Evolutionary conservation across 768 basidiomycete species (phyloP).

Genomic region (Trametes cingulata): DNA sequence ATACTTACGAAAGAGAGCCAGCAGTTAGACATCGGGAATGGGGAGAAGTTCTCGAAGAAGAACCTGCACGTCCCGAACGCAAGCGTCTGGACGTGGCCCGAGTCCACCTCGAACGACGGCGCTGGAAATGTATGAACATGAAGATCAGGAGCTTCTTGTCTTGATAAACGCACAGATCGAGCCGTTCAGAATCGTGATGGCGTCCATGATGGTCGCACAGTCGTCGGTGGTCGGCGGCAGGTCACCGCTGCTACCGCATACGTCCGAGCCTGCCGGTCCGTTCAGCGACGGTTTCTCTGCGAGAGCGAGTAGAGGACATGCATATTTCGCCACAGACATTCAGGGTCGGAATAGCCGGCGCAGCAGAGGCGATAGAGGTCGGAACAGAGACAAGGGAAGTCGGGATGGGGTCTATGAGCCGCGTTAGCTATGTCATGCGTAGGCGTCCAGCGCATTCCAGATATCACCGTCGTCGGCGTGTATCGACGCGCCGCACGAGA

Average conservation of each 20-base stretch:
- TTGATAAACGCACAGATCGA: slow-evolving; percentile 8
- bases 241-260: slow-evolving; percentile 15
- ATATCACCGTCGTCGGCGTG: slow-evolving; percentile 1
- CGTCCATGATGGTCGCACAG: slow-evolving; percentile 19
- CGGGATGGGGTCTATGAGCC: not conserved
- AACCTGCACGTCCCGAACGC: slow-evolving; percentile 27
- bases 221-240: slow-evolving; percentile 22
- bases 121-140: not conserved
- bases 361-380: not conserved
- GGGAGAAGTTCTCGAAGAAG: slow-evolving; percentile 28
- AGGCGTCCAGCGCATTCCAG: too few species aligned
- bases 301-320: not conserved
- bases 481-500: slow-evolving; percentile 7
- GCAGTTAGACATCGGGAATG: slow-evolving; percentile 17
- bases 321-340: slow-evolving; percentile 23
- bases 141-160: not conserved
- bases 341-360: not conserved
- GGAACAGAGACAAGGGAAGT: not conserved
- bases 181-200: slow-evolving; percentile 22
- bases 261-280: slow-evolving; percentile 11
- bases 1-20: slow-evolving; percentile 20
- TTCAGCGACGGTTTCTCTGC: not conserved
- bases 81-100: slow-evolving; percentile 20
- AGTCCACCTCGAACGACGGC: slow-evolving; percentile 19
- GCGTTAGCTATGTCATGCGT: not conserved